These are phyloP conservation scores for Cokeromyces recurvatus DNA, from an alignment of 371 early-diverging fungal genomes.

Conservation along the genomic window DNA sequence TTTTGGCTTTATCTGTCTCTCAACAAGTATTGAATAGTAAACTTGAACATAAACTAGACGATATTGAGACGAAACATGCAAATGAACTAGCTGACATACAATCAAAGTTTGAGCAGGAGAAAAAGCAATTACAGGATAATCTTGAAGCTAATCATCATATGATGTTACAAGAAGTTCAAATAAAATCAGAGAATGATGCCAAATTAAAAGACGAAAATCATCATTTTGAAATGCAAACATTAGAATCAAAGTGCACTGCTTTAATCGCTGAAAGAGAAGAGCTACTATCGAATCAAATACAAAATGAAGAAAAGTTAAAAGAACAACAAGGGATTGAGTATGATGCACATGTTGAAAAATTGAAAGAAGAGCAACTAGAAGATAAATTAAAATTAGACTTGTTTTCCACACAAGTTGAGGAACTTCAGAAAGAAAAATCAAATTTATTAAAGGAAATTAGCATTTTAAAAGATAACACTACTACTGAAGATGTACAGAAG, in stretches of 20 bases:
- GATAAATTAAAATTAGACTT: neutral
- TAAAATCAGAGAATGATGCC: too few relatives aligned
- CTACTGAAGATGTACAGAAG: slow-evolving; percentile 8
- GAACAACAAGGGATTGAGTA: neutral
- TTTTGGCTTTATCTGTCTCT: too few relatives aligned
- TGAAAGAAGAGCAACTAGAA: neutral
- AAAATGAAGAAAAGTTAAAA: too few relatives aligned
- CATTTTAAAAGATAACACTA: slow-evolving; percentile 3
- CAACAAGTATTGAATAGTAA: too few relatives aligned
- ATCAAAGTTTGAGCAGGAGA: neutral
- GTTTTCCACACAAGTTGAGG: neutral
- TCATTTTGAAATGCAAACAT: too few relatives aligned
- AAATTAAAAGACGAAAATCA: too few relatives aligned
- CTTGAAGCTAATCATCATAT: neutral
- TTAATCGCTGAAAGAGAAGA: too few relatives aligned
- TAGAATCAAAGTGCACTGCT: too few relatives aligned
- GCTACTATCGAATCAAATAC: too few relatives aligned
- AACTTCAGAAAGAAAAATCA: slow-evolving; percentile 1
- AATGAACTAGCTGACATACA: neutral
- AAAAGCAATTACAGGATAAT: neutral
- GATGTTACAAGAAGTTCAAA: neutral
- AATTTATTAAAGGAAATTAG: neutral
- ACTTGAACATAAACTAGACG: neutral
- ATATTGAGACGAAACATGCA: neutral
- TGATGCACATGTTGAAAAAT: neutral